Base-by-base conservation (phyloP, 1,284 basidiomycete genomes). In the Rugiboletus extremiorientalis region DNA sequence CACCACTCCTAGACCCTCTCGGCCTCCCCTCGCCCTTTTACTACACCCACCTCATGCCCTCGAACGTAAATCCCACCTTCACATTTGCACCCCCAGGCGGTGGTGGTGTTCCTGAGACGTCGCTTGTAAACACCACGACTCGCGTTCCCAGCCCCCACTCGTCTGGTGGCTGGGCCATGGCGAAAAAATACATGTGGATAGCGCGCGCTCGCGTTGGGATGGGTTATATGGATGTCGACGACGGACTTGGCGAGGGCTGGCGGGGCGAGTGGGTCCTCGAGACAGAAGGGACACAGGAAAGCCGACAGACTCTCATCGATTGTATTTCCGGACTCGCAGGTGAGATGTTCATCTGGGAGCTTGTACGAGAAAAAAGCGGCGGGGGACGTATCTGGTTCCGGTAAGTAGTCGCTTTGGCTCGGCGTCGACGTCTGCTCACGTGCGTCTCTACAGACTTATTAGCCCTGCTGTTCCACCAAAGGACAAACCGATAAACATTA, bases 231-330 rank as follows among this genome's bases (percentile, higher is more conserved):
- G 68, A 63, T 63, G 63, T 64, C 60, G 70, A 70, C 51, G 69
- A 72, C 52, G 76, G 73, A 36, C 74, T 88, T 36, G 86, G 85
- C 15, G 78, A 81, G 25, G 88, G 86, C 2, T 91, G 88, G 88
- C 75, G 79, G 40, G 85, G 86, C 4, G 86, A 89, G 61, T 91
- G 88, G 89, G 75, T 89, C 28, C 74, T 91, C 27, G 87, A 91
- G 69, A 84, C 81, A 5, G 86, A 89, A 58, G 89, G 89, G 3
- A 91, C 88, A 22, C 76, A 72, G 25, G 88, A 91, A 68, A 89
- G 88, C 6, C 75, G 79, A 51, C 75, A 80, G 64, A 69, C 74
- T 7, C 69, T 91, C 42, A 56, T 85, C n/a, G 78, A 84, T 57
- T 84, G 83, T 59, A 65, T 86, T 7, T 67, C 69, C 5, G 81